These are phyloP conservation scores for Trichosporon ovoides DNA, from an alignment of 1,284 basidiomycete species.

Conservation along the genomic window DNA sequence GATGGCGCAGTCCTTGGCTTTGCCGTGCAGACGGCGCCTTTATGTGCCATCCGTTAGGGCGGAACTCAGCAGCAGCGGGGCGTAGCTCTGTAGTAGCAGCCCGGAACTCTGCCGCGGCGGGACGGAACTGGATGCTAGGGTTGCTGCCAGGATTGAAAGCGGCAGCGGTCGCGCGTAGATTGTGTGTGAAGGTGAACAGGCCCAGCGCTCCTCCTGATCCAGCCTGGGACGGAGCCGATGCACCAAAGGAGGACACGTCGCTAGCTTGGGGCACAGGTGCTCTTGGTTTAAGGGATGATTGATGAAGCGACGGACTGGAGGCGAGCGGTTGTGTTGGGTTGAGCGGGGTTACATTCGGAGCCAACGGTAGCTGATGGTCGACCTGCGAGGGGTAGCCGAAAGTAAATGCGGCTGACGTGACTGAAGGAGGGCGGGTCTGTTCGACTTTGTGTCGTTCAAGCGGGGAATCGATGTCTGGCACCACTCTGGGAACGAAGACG, in stretches of 20 bases:
- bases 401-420: background rate
- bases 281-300: constrained; percentile 7
- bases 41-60: background rate
- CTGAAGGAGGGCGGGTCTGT: background rate
- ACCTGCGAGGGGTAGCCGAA: background rate
- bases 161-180: constrained; percentile 10
- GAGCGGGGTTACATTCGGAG: background rate
- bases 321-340: background rate
- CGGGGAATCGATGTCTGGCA: background rate
- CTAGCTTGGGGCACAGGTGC: background rate
- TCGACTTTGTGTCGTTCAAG: too few relatives aligned
- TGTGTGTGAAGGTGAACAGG: constrained; percentile 18
- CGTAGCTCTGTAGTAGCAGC: background rate
- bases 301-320: constrained; percentile 3
- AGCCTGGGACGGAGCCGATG: background rate
- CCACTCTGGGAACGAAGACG: background rate
- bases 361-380: background rate
- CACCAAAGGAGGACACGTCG: background rate
- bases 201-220: constrained; percentile 8
- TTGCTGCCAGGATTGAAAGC: constrained; percentile 9
- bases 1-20: background rate
- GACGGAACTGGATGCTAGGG: too few relatives aligned
- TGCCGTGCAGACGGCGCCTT: background rate
- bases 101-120: too few relatives aligned
- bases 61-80: constrained; percentile 2